Evolutionary conservation across 2,329 filamentous ascomycete species (phyloP), one percentile per base, ranked within the genome.

Genomic region (Fusarium sp.): DNA sequence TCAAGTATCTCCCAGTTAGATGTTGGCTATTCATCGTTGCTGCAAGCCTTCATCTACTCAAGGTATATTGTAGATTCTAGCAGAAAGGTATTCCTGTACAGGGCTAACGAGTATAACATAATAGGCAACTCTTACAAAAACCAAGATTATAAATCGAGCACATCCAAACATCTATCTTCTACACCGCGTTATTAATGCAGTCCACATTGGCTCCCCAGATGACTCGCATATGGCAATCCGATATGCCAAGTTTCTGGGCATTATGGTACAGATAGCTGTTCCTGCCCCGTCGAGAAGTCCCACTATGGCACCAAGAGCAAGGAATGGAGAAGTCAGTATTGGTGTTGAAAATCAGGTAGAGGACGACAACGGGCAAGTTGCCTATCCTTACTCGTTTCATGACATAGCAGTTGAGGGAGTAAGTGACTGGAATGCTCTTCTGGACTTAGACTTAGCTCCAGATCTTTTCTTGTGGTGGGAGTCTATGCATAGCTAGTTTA

Each of bases 391-490:
- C n/a, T 24, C 31, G 3, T 35, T 51, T 7, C 14, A 20, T 15
- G 6, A 51, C 15, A n/a, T 35, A 9, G 9, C 31, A 9, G 48
- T 51, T 20, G 48, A 51, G 12, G 31, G 48, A 11, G 9, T 35
- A 6, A 35, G n/a, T 20, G n/a, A 51, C 20, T 51, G 48, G 31
- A 35, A 35, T 35, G 31, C 31, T 24, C 31, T 51, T 8, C 22
- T 35, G 15, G 48, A 24, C 7, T 35, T 51, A 2, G 31, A 51
- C 31, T 15, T 51, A 0, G 48, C 31, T 35, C 48, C 48, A 35
- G 48, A 51, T 15, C 48, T 51, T 51, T 51, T 51, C 11, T 24
- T 35, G 48, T 51, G 48, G 48, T 51, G 48, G 48, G 48, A 35
- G 12, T 35, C 48, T 24, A 51, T 35, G 31, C n/a, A 51, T 51